Evolutionary conservation across 2,329 filamentous ascomycete genomes (phyloP), one percentile per base, ranked within the genome.

Genomic region (Cephalotrichum gorgonifer): DNA sequence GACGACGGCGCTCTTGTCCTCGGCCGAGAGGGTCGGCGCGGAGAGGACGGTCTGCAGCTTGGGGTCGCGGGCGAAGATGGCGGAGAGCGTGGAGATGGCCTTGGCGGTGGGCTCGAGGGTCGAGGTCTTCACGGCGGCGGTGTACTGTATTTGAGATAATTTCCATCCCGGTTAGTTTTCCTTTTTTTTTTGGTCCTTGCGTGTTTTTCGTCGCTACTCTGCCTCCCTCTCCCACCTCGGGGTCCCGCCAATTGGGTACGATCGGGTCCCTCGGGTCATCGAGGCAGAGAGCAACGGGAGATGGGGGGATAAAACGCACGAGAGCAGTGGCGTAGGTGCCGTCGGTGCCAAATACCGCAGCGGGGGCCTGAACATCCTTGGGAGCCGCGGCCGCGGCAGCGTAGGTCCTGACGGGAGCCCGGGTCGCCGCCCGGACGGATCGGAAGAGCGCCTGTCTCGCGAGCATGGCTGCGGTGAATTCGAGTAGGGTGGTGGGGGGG

Each of bases 281-380:
- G 20, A 28, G 41, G 26, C 20, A 49, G 28, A 15, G n/a, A 28
- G 17, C 17, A 44, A 26, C 1, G 14, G 12, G 23, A 14, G 12
- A 23, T 43, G 17, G 46, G 27, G 12, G 6, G 22, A 17, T 26
- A 22, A 17, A 26, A 49, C 88, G 69, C 91, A 98, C 93, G 83
- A 98, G 79, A 75, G 93, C 93, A 74, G 85, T 89, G 68, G 93
- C 93, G 75, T 98, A 98, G 67, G 91, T 97, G 71, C 93, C 93
- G 72, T 97, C 93, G 65, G 98, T 75, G 61, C 93, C 93, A 73
- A 88, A 98, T 64, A 98, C 81, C 62, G 90, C 80, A 66, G 96
- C 77, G 59, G 93, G 93, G 62, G 91, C 83, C 78, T 87, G 90
- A 68, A 81, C 72, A 53, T 83, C 81, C 67, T 81, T 73, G 62